A percentile compares a stretch with the other conserved stretches of the same genome.
These are phyloP conservation scores for Leccinum pellstonianum DNA, from an alignment of 768 basidiomycete species.

Conservation along the genomic window DNA sequence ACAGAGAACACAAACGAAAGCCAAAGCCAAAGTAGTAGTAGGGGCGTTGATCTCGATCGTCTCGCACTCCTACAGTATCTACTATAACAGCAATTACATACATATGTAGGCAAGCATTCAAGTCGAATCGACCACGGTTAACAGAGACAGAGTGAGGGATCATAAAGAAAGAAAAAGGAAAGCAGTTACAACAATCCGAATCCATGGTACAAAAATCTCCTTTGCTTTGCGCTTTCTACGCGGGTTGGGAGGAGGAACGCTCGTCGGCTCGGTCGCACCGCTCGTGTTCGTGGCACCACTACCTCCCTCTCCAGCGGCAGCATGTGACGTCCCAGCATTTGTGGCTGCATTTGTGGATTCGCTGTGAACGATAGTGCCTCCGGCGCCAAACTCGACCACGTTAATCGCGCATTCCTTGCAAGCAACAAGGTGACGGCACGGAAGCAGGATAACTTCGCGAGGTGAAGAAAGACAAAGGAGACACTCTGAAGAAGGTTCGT, in stretches of 20 bases:
- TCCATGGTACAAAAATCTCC: constrained; percentile 38
- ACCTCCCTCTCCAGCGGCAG: constrained; percentile 25
- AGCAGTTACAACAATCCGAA: neutral
- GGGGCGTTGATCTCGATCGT: neutral
- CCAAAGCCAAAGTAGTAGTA: neutral
- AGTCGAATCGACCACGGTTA: neutral
- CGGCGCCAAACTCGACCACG: constrained; percentile 97
- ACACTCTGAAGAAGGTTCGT: too few species aligned
- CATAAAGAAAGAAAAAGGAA: neutral
- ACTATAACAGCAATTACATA: neutral
- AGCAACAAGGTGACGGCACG: constrained; percentile 91
- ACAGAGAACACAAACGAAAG: neutral
- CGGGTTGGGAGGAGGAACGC: constrained; percentile 37
- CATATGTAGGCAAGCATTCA: neutral
- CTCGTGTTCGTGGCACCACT: constrained; percentile 17
- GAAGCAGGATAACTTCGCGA: constrained; percentile 88
- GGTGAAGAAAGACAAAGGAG: constrained; percentile 78
- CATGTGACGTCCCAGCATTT: constrained; percentile 21
- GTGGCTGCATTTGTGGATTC: constrained; percentile 37
- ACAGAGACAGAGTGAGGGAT: neutral
- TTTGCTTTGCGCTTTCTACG: constrained; percentile 91
- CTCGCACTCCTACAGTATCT: neutral
- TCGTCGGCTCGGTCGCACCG: constrained; percentile 23
- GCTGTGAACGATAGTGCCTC: constrained; percentile 72
- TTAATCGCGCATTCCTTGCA: constrained; percentile 95